phyloP scores from a whole-genome alignment of 75 land plant genomes.

The Selaginella moellendorffii region DNA sequence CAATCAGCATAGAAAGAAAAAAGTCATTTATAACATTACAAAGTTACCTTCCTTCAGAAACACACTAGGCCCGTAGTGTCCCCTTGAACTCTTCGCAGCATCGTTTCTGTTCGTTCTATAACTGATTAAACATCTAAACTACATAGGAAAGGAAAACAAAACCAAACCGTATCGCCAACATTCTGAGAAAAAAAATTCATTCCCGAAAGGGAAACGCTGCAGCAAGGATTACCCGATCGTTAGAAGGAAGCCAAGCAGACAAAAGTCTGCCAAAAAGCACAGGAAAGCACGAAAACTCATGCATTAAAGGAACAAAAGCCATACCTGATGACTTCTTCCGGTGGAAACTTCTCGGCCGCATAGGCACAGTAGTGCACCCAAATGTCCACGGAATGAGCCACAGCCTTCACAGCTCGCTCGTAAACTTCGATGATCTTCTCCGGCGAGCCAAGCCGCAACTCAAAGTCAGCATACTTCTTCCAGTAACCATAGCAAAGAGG shows the following conservation, averaged over 20 bases:
- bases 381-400: conserved; percentile 92
- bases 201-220: no score
- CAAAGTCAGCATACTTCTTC: conserved; percentile 99
- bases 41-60: not conserved
- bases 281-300: not conserved
- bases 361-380: conserved; percentile 88
- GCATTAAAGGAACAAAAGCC: not conserved
- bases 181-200: no score
- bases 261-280: not conserved
- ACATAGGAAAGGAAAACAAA: no score
- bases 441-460: conserved; percentile 43
- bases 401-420: conserved; percentile 88
- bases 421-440: conserved; percentile 89
- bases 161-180: no score
- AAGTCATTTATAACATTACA: no score
- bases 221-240: not conserved
- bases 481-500: conserved; percentile 98
- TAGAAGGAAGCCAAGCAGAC: not conserved
- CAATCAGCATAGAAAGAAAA: no score
- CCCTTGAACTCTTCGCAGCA: not conserved
- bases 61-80: not conserved
- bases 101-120: not conserved
- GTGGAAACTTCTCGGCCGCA: conserved; percentile 66
- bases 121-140: not conserved
- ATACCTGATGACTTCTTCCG: conserved; percentile 74